phyloP scores from a whole-genome alignment of 1,139 yeast species.

The Zygosaccharomyces sapae region DNA sequence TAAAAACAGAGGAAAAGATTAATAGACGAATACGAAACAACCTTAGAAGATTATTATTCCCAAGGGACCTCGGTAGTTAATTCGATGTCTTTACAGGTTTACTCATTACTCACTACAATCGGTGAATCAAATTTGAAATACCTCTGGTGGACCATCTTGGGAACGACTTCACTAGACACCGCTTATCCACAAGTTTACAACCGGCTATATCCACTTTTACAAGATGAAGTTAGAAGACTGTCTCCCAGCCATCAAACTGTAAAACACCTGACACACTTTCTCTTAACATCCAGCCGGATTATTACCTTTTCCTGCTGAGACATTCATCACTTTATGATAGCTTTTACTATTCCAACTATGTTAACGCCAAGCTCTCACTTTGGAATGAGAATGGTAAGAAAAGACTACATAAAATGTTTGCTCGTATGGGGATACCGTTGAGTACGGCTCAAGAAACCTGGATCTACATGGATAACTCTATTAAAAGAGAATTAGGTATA shows the following conservation, averaged over 20 bases:
- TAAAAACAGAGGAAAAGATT: constrained; percentile 37
- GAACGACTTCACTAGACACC: constrained; percentile 76
- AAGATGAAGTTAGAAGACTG: constrained; percentile 79
- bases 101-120: constrained; percentile 71
- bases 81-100: constrained; percentile 73
- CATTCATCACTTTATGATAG: constrained; percentile 94
- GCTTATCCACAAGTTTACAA: constrained; percentile 76
- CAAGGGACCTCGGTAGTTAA: constrained; percentile 78
- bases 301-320: constrained; percentile 76
- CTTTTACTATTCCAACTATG: constrained; percentile 82
- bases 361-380: constrained; percentile 76
- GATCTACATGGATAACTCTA: constrained; percentile 79
- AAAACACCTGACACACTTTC: constrained; percentile 56
- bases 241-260: constrained; percentile 37
- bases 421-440: constrained; percentile 91
- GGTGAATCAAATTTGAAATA: constrained; percentile 71
- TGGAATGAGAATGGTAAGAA: constrained; percentile 94
- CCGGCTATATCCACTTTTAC: constrained; percentile 64
- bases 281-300: constrained; percentile 73
- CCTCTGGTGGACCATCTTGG: constrained; percentile 86
- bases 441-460: constrained; percentile 87
- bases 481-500: constrained; percentile 67
- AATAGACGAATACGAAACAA: constrained; percentile 47
- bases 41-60: constrained; percentile 65
- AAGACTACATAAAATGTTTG: constrained; percentile 82